Conservation (phyloP, 2,329 filamentous ascomycete species). For the Colletotrichum sp. region DNA sequence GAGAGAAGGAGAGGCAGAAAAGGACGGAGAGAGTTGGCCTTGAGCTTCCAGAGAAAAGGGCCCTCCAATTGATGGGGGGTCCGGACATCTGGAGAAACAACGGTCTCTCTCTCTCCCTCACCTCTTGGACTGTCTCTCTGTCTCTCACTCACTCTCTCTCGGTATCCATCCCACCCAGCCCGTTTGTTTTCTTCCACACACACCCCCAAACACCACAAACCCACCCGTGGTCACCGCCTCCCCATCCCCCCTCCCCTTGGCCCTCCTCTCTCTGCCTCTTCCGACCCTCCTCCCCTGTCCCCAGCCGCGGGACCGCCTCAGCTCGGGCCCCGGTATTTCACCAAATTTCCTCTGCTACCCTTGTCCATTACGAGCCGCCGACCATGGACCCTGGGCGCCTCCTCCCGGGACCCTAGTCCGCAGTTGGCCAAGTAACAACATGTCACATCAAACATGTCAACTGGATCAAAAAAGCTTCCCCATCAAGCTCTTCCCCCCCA, state of each 20-base stretch:
- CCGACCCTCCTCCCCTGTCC: constrained; percentile 16
- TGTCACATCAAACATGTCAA: constrained; percentile 20
- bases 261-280: constrained; percentile 1
- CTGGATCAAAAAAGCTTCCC: constrained; percentile 18
- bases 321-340: constrained; percentile 18
- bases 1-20: neutral
- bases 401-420: constrained; percentile 18
- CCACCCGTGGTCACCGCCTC: constrained; percentile 4
- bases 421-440: constrained; percentile 24
- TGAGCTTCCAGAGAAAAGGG: neutral
- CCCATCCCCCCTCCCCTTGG: neutral
- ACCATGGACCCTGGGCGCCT: constrained; percentile 20
- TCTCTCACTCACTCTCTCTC: neutral
- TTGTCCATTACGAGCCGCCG: constrained; percentile 18
- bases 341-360: constrained; percentile 15
- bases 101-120: neutral
- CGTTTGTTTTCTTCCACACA: neutral
- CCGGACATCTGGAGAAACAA: neutral
- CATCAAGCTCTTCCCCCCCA: constrained; percentile 8
- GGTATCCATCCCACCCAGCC: constrained; percentile 6
- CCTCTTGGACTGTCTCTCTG: neutral
- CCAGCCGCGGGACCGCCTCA: constrained; percentile 5
- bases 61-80: neutral
- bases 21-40: neutral
- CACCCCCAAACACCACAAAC: constrained; percentile 14